Evolutionary conservation across 306 rosid genomes (phyloP).

Genomic region (barrel medic (Medicago truncatula)): MtrunA17r5.0-ANR NC_053046.1:9815001-9815500

Average conservation of each 20-base stretch:
- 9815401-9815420: too few relatives aligned
- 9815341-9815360: neutral
- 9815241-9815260: neutral
- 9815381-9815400: neutral
- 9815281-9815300: too few relatives aligned
- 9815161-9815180: neutral
- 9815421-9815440: too few relatives aligned
- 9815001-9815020: slow-evolving; percentile 79
- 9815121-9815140: neutral
- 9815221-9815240: neutral
- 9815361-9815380: neutral
- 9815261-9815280: too few relatives aligned
- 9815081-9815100: slow-evolving; percentile 63
- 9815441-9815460: too few relatives aligned
- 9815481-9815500: too few relatives aligned
- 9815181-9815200: neutral
- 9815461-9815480: too few relatives aligned
- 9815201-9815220: neutral
- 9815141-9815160: neutral
- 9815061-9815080: slow-evolving; percentile 79
- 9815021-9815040: slow-evolving; percentile 73
- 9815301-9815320: too few relatives aligned
- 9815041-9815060: slow-evolving; percentile 67
- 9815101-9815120: slow-evolving; percentile 18
- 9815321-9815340: too few relatives aligned